Evolutionary conservation across 805 yeast species (phyloP), one percentile per base, ranked within the genome.

Genomic region (Yamadazyma philogaea): DNA sequence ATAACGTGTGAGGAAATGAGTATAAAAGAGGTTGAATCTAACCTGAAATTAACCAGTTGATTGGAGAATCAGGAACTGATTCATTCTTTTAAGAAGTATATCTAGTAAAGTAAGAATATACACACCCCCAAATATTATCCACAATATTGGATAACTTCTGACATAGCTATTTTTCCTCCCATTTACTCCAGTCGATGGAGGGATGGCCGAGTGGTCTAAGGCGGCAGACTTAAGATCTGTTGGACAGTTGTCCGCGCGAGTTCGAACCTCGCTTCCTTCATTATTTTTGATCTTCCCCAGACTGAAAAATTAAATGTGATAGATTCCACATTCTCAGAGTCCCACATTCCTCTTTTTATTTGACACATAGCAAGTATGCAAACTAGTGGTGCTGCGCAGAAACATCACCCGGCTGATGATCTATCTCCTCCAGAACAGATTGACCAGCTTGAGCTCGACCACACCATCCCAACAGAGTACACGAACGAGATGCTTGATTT

Each of bases 121-220:
- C n/a, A n/a, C n/a, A n/a, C n/a, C n/a, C n/a, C n/a, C n/a, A n/a
- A n/a, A n/a, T n/a, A n/a, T n/a, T n/a, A n/a, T n/a, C n/a, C n/a
- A n/a, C n/a, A n/a, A n/a, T n/a, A n/a, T n/a, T n/a, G n/a, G n/a
- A n/a, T n/a, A n/a, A n/a, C n/a, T n/a, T n/a, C n/a, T n/a, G n/a
- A n/a, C n/a, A n/a, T n/a, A n/a, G n/a, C n/a, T n/a, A n/a, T 22
- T 22, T 22, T 7, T 22, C 28, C 8, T 24, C 10, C 28, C 28
- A 24, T 24, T 7, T 3, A 11, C 8, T 7, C 12, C 28, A 11
- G 10, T 7, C 10, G 12, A 11, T 53, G 71, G 71, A 65, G 69
- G 71, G 71, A 62, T 65, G 71, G 71, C 71, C 71, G 71, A 66
- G 71, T 65, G 70, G 71, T 65, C 70, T 63, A 64, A 64, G 71